Conservation (phyloP, 108 stramenopile genomes). For the Skeletonema tropicum region DNA sequence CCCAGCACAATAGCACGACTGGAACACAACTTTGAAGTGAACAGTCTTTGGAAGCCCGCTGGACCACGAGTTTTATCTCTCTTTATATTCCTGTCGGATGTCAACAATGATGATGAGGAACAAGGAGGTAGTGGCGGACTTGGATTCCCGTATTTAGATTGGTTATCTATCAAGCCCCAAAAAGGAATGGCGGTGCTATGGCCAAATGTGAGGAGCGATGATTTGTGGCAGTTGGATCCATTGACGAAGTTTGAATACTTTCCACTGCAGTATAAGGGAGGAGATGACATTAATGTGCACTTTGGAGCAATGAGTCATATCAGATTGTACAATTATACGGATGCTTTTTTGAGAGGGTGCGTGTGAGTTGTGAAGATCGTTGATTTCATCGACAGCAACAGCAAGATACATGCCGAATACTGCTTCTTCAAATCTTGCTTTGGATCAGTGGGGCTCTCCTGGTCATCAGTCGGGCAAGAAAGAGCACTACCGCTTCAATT, state of each 20-base stretch:
- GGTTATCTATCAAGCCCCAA: slow-evolving; percentile 38
- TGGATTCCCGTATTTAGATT: slow-evolving; percentile 59
- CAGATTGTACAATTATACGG: slow-evolving; percentile 37
- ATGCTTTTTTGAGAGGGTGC: slow-evolving; percentile 37
- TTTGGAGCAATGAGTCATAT: slow-evolving; percentile 26
- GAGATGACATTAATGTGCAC: slow-evolving; percentile 8
- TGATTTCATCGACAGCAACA: neutral
- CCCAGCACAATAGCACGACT: neutral
- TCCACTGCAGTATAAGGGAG: neutral
- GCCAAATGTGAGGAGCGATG: slow-evolving; percentile 40
- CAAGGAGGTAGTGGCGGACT: slow-evolving; percentile 31
- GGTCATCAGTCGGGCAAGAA: no score
- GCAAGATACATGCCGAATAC: no score
- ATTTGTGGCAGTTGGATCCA: slow-evolving; percentile 27
- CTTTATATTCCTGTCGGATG: slow-evolving; percentile 44
- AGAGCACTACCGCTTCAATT: no score
- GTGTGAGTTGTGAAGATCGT: slow-evolving; percentile 17
- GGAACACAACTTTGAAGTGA: slow-evolving; percentile 44
- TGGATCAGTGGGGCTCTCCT: no score
- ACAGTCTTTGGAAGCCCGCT: slow-evolving; percentile 48
- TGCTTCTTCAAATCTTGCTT: neutral
- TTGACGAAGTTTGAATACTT: slow-evolving; percentile 39
- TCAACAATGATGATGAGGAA: neutral
- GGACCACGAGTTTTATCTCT: slow-evolving; percentile 52
- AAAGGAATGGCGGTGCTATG: slow-evolving; percentile 42